Percentiles rank a stretch among this genome's conserved stretches.
Evolutionary conservation across 192 early-diverging fungal species (phyloP).

Genomic region (Podila minutissima): DNA sequence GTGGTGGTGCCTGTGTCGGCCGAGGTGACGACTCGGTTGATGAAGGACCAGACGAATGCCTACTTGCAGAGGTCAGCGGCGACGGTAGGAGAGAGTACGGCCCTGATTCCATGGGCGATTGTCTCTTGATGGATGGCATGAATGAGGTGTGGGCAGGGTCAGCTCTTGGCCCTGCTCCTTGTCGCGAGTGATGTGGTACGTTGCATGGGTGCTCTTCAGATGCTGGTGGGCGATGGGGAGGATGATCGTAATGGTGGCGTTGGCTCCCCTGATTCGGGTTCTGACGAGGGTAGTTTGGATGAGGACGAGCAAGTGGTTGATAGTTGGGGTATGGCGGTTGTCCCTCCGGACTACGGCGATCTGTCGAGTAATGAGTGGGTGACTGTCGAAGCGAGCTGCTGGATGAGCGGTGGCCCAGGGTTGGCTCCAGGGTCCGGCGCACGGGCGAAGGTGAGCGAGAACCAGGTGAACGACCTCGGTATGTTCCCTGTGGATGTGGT

Average conservation of each 20-base stretch:
- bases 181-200: neutral
- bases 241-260: neutral
- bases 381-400: neutral
- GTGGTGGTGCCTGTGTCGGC: neutral
- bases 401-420: neutral
- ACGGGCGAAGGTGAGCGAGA: neutral
- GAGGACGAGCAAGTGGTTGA: neutral
- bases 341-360: neutral
- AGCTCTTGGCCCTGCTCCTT: slow-evolving; percentile 2
- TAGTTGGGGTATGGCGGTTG: neutral
- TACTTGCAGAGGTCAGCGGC: slow-evolving; percentile 5
- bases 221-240: neutral
- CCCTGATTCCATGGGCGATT: slow-evolving; percentile 3
- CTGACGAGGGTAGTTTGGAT: neutral
- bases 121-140: neutral
- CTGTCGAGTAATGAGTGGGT: neutral
- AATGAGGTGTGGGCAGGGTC: neutral
- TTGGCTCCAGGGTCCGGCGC: neutral
- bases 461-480: neutral
- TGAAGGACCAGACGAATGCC: neutral
- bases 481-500: neutral
- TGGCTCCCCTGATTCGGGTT: neutral
- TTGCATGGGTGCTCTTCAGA: neutral
- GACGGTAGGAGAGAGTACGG: neutral
- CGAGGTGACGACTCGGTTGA: neutral